Evolutionary conservation across 108 stramenopile species (phyloP), one percentile per base, ranked within the genome.

Genomic region (Fistulifera pelliculosa): DNA sequence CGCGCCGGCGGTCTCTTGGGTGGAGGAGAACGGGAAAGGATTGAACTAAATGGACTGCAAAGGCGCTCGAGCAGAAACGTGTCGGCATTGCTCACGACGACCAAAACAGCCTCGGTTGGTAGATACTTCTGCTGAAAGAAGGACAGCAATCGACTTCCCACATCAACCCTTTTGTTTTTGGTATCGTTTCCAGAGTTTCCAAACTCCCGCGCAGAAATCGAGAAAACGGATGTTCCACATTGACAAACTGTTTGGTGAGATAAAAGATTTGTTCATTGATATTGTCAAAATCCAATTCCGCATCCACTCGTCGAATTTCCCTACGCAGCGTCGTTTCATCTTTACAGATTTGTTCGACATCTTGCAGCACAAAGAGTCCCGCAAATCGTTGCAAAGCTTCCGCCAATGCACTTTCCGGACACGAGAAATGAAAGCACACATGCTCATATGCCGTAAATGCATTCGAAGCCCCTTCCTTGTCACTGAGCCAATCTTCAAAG

Each of bases 341-440:
- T 18, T 39, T 55, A 39, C 76, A 72, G n/a, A 62, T 66, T 35
- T 56, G 56, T 28, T 65, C 51, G 19, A 85, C 57, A 26, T 59
- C 56, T 27, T 70, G 54, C 41, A 69, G 41, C 0, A 51, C 41
- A 58, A 85, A 85, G 6, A 85, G 49, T 10, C 42, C 44, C 22
- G 83, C 60, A 52, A 89, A 89, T 3, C 78, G 62, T 39, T 80
- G 62, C 41, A 89, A 48, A 0, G 74, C 79, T 44, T 77, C 79
- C 38, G 64, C 65, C 0, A 85, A 56, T 1, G 54, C 70, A 21
- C 71, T 76, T 27, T 60, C 52, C 2, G 15, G 15, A 19, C 21
- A 23, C 19, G 38, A 54, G 49, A 82, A 84, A 58, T 88, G 87
- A 67, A 82, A 88, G 49, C 87, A 89, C 12, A 83, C 87, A 49